Conservation (phyloP, 495 filamentous ascomycete species). For the Podospora australis region DNA sequence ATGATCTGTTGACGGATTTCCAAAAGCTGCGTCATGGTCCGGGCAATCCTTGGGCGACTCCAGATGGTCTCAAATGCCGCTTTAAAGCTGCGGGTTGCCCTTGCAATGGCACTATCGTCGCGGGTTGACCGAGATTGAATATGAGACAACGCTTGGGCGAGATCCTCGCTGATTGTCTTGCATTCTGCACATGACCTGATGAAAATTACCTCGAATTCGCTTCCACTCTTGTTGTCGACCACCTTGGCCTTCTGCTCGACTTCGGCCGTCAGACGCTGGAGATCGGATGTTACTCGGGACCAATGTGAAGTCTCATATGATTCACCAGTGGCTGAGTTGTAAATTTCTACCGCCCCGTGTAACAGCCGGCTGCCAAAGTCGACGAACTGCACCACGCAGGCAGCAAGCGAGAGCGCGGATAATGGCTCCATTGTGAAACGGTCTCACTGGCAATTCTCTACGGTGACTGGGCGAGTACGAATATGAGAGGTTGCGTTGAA, state of each 20-base stretch:
- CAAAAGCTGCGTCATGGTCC: background rate
- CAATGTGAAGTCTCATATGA: too few species aligned
- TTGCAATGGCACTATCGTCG: background rate
- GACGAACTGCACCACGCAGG: too few species aligned
- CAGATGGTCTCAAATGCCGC: background rate
- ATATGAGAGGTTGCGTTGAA: too few species aligned
- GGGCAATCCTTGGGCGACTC: background rate
- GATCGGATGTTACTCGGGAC: background rate
- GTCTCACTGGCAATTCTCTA: too few species aligned
- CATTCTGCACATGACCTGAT: background rate
- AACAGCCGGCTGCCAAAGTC: too few species aligned
- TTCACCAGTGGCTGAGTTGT: too few species aligned
- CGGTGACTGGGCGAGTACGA: too few species aligned
- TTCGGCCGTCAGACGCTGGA: background rate
- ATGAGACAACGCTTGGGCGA: background rate
- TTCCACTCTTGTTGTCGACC: background rate
- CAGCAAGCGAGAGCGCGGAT: too few species aligned
- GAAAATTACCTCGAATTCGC: background rate
- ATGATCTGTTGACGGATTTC: background rate
- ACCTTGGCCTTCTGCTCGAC: background rate
- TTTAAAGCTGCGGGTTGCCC: background rate
- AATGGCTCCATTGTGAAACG: too few species aligned
- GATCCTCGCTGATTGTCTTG: background rate
- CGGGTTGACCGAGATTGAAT: too few species aligned
- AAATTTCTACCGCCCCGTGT: too few species aligned